Base-by-base conservation (phyloP, 768 basidiomycete genomes). In the Macrolepiota dolichaula region DNA sequence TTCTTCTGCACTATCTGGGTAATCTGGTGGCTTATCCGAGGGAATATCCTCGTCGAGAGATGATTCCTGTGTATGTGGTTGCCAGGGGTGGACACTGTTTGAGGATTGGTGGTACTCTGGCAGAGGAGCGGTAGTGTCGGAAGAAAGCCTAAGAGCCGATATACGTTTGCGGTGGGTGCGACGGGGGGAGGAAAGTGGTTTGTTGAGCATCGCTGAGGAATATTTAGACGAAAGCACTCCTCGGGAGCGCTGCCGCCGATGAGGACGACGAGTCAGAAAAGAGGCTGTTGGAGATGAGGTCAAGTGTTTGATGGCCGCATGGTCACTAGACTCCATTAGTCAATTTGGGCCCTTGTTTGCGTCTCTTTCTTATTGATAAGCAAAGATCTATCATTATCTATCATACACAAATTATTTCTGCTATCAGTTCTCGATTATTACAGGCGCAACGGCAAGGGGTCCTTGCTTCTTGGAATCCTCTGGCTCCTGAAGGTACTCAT, bases 1-100 rank as follows among this genome's bases (percentile, higher is more conserved):
- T 67, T 92, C 90, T 69, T 91, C 86, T 64, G 87, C 85, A 60
- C 88, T 88, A 67, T 89, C 86, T 51, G 88, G 83, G 67, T 91
- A 91, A 68, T 89, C 88, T 37, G 89, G 89, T 15, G 89, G 89
- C 38, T 73, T 77, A 72, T 89, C 88, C 42, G 75, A 80, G n/a
- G 78, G 74, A 7, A 67, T 56, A 55, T 72, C 65, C 46, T 68
- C 63, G 51, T 67, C 68, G 61, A 66, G 59, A 24, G 58, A 44
- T 36, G 56, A 42, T 29, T 54, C 46, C 22, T 50, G 61, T 17
- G 32, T 22, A 13, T 51, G 62, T 15, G 49, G 59, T 19, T 61
- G 59, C 62, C 63, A 64, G 35, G 47, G 37, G 15, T 55, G 46
- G 7, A 55, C 44, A 51, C 42, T 44, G 19, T 36, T 25, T 13